Evolutionary conservation across 176 grass and related monocot species (phyloP), one percentile per base, ranked within the genome.

Genomic region (Oryza longistaminata): DNA sequence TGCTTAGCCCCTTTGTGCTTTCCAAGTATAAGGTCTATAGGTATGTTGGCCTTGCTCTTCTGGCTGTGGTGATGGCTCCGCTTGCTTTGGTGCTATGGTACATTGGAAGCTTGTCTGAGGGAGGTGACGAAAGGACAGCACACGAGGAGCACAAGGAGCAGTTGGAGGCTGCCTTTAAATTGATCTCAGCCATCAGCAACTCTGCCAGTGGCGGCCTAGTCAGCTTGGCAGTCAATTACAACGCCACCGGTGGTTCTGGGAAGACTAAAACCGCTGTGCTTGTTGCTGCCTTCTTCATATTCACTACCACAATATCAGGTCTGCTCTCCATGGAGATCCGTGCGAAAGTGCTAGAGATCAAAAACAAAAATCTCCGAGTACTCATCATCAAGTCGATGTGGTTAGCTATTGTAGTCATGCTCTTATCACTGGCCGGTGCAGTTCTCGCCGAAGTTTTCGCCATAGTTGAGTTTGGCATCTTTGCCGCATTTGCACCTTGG

Each of bases 141-240:
- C 3, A 34, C 39, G 10, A 13, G 7, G 70, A 83, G 39, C 70
- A 83, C 39, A 48, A 13, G 25, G 70, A 62, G 3, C 37, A 74
- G 39, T 46, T 73, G 25, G 70, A 83, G 25, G 15, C 22, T 33
- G 16, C 37, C 69, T 83, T 83, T 42, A 83, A 74, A 70, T 65
- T 83, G 17, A 45, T 64, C 16, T 64, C 81, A 31, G 53, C 81
- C 16, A 83, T 73, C 24, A 83, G 16, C 52, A 73, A 34, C 55
- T 83, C 69, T 73, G 81, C 81, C 14, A 33, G 25, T 7, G 53
- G 37, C 19, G 81, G 70, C 12, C 9, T 73, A 16, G 24, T 83
- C 22, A 39, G 53, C 70, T n/a, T 83, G 52, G 39, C 73, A 11
- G 55, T 73, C 7, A 83, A 83, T 33, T 83, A 83, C 70, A 83